Conservation (phyloP, 257 asterid genomes). For the Solanum boliviense region DNA sequence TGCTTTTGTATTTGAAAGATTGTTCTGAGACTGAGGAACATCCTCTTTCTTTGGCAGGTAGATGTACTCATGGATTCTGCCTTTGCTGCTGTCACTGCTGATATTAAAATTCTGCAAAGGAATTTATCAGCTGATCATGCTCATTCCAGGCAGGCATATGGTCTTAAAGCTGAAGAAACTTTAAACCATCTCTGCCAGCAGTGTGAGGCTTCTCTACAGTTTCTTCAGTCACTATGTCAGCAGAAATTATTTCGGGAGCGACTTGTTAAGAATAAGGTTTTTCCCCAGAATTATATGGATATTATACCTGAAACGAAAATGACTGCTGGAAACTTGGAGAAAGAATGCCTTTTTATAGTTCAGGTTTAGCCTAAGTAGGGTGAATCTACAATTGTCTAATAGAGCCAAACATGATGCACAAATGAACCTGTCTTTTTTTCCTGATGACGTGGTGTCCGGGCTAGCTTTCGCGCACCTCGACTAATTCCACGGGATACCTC, state of each 20-base stretch:
- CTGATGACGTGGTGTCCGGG: not conserved
- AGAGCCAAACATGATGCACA: not conserved
- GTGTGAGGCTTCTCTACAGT: constrained; percentile 88
- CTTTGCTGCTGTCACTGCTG: constrained; percentile 66
- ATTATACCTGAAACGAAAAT: not conserved
- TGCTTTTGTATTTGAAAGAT: not conserved
- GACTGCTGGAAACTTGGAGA: not conserved
- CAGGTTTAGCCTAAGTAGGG: not conserved
- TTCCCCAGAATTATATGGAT: constrained; percentile 2
- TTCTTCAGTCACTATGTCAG: constrained; percentile 79
- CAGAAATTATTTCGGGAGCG: constrained; percentile 81
- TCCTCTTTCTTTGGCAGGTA: constrained; percentile 51
- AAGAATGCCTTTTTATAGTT: not conserved
- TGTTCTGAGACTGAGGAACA: not conserved
- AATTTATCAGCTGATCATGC: constrained; percentile 50
- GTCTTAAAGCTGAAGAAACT: constrained; percentile 52
- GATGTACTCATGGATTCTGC: constrained; percentile 79
- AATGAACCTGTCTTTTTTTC: not conserved
- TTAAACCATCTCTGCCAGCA: constrained; percentile 88
- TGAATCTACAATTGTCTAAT: not conserved
- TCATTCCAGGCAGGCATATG: constrained; percentile 28
- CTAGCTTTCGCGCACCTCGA: not conserved
- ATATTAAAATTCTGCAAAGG: constrained; percentile 61
- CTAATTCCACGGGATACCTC: not conserved
- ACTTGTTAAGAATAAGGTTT: constrained; percentile 84